Conservation (phyloP, 2,329 filamentous ascomycete genomes). For the Chrysoporthe austroafricana region DNA sequence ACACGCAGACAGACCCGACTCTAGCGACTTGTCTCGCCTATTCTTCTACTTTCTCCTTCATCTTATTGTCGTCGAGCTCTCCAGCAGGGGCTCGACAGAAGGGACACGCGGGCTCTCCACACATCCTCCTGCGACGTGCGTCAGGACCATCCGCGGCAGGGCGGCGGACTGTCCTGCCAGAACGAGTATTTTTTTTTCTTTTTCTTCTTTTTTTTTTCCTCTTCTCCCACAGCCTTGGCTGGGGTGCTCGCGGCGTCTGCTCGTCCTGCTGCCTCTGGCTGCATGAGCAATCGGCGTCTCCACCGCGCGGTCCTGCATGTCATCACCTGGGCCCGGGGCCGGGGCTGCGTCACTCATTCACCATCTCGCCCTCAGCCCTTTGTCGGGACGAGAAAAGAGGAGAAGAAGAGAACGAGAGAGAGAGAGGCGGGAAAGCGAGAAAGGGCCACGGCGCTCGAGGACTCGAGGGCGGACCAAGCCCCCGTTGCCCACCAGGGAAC, state of each 20-base stretch:
- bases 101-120: background rate
- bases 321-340: background rate
- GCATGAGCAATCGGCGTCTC: background rate
- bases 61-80: background rate
- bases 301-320: background rate
- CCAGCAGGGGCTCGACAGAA: background rate
- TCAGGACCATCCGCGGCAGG: background rate
- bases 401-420: background rate
- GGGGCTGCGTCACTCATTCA: background rate
- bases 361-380: background rate
- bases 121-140: background rate
- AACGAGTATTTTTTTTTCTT: background rate
- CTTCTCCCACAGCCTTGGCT: too few species aligned
- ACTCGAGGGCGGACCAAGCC: too few species aligned
- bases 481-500: too few species aligned
- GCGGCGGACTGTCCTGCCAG: background rate
- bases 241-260: background rate
- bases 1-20: background rate
- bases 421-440: background rate
- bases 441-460: too few species aligned
- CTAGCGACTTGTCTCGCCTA: background rate
- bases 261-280: background rate
- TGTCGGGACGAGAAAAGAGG: background rate
- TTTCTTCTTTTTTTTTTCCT: background rate
- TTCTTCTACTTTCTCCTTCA: background rate